Evolutionary conservation across 192 early-diverging fungal species (phyloP).

Genomic region (Linnemannia elongata): DNA sequence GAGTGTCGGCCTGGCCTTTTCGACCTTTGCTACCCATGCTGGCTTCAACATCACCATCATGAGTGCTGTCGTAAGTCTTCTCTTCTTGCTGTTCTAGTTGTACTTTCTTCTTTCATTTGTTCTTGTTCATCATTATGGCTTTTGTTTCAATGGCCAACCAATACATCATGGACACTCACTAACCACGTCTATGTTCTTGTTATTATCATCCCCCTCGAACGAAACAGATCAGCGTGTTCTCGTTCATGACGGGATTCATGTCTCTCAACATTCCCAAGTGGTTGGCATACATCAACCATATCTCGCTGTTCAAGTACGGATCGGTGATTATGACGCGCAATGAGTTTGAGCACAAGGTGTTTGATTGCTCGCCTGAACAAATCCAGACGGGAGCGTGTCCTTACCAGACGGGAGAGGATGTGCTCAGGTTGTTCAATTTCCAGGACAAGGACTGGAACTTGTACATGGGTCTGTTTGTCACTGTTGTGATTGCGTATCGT

Average conservation of each 20-base stretch:
- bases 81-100: background rate
- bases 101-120: background rate
- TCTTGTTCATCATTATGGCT: background rate
- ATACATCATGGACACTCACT: background rate
- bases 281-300: constrained; percentile 39
- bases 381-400: constrained; percentile 28
- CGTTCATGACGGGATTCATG: constrained; percentile 58
- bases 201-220: background rate
- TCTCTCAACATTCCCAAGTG: constrained; percentile 45
- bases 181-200: background rate
- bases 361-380: constrained; percentile 42
- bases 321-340: constrained; percentile 39
- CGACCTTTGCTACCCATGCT: constrained; percentile 47
- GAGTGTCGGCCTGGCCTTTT: constrained; percentile 50
- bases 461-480: constrained; percentile 49
- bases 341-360: constrained; percentile 39
- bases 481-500: constrained; percentile 35
- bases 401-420: constrained; percentile 30
- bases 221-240: constrained; percentile 53
- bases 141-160: background rate
- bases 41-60: constrained; percentile 55
- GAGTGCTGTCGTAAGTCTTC: constrained; percentile 45
- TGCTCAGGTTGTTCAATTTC: constrained; percentile 19
- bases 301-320: constrained; percentile 53
- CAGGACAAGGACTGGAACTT: constrained; percentile 40